Evolutionary conservation across 345 rosid genomes (phyloP).

Genomic region (Citrus medica): DNA sequence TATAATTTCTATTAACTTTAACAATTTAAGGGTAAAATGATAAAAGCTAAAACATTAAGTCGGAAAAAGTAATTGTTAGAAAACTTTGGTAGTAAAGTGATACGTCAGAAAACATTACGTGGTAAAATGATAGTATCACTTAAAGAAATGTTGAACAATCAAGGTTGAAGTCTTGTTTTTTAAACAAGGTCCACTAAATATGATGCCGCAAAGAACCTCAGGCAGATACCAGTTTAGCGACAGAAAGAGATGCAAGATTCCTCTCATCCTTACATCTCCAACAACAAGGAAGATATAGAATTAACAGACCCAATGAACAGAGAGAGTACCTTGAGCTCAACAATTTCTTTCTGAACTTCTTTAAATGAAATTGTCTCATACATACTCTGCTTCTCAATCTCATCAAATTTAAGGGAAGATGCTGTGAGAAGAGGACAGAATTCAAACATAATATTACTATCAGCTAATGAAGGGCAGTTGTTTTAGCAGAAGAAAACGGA

Average conservation of each 20-base stretch:
- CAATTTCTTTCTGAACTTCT: conserved; percentile 62
- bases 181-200: background rate
- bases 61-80: too few species aligned
- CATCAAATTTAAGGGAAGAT: conserved; percentile 66
- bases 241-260: conserved; percentile 2
- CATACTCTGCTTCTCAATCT: conserved; percentile 59
- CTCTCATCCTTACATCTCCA: background rate
- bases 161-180: background rate
- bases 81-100: too few species aligned
- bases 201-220: background rate
- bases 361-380: conserved; percentile 65
- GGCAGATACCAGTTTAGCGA: background rate
- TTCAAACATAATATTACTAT: conserved; percentile 13
- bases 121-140: background rate
- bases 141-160: background rate
- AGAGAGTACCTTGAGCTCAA: conserved; percentile 65
- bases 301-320: background rate
- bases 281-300: conserved; percentile 13
- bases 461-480: background rate
- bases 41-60: too few species aligned
- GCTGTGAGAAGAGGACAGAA: conserved; percentile 48
- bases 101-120: too few species aligned
- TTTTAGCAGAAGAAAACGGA: background rate
- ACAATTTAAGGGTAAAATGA: too few species aligned
- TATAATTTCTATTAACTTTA: too few species aligned